Conservation (phyloP, 306 rosid genomes). For the Dalbergia cochinchinensis region DNA sequence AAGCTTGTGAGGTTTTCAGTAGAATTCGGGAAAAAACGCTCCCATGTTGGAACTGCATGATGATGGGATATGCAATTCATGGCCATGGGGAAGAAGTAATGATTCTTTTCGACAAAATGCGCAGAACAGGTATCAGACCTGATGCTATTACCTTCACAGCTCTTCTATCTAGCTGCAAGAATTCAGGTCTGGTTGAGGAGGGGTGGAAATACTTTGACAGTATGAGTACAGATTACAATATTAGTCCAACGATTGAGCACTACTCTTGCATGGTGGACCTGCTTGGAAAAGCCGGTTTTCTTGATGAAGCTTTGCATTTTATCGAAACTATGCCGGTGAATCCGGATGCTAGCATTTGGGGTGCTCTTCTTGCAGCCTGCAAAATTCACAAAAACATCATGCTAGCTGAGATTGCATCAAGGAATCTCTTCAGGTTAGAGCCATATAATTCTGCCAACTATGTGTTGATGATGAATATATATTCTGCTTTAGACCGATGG, state of each 20-base stretch:
- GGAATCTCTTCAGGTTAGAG: slow-evolving; percentile 67
- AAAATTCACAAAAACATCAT: slow-evolving; percentile 56
- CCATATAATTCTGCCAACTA: slow-evolving; percentile 70
- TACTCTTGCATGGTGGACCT: slow-evolving; percentile 82
- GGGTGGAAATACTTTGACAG: slow-evolving; percentile 80
- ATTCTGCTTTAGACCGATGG: slow-evolving; percentile 69
- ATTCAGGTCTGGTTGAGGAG: slow-evolving; percentile 66
- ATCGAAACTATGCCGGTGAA: slow-evolving; percentile 62
- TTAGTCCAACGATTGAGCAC: slow-evolving; percentile 73
- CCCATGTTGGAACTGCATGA: slow-evolving; percentile 85
- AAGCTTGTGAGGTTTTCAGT: slow-evolving; percentile 59
- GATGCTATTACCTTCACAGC: slow-evolving; percentile 73
- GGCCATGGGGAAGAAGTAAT: slow-evolving; percentile 66
- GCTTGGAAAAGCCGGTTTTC: slow-evolving; percentile 76
- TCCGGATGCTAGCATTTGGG: slow-evolving; percentile 75
- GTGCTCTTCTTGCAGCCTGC: slow-evolving; percentile 71
- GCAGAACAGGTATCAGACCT: slow-evolving; percentile 53
- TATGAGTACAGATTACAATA: slow-evolving; percentile 62
- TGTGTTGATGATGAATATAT: slow-evolving; percentile 70
- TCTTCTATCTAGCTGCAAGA: slow-evolving; percentile 79
- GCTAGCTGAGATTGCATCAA: slow-evolving; percentile 68
- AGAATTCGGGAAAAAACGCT: slow-evolving; percentile 62
- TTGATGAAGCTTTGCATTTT: slow-evolving; percentile 79
- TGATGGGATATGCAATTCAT: slow-evolving; percentile 72
- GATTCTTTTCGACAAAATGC: slow-evolving; percentile 59